Evolutionary conservation across 768 basidiomycete genomes (phyloP).

Genomic region (Boletus speciosus): DNA sequence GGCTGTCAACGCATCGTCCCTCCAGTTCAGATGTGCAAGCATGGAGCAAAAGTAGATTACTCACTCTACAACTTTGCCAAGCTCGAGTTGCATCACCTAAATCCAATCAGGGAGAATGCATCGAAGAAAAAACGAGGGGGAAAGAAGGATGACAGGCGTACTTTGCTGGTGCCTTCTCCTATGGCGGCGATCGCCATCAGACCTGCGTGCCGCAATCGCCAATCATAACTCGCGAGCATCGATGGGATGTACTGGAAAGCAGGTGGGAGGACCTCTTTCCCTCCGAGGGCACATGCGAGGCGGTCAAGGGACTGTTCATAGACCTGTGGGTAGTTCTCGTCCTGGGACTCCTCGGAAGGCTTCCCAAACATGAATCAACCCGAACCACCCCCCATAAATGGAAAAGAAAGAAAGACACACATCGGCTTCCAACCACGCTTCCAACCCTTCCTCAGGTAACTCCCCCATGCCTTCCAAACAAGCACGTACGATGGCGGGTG

Average conservation of each 20-base stretch:
- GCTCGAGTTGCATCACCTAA: constrained; percentile 75
- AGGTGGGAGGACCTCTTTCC: constrained; percentile 68
- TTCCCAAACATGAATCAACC: constrained; percentile 25
- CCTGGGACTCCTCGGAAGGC: constrained; percentile 61
- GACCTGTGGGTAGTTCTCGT: constrained; percentile 64
- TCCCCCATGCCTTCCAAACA: constrained; percentile 84
- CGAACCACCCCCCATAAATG: background rate
- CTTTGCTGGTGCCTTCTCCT: constrained; percentile 79
- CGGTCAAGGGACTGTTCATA: constrained; percentile 85
- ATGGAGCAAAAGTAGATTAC: constrained; percentile 20
- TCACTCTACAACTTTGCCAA: constrained; percentile 79
- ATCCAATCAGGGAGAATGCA: background rate
- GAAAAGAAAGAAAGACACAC: constrained; percentile 43
- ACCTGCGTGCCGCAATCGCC: constrained; percentile 82
- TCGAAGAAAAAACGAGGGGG: background rate
- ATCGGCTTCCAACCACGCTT: constrained; percentile 70
- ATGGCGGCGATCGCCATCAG: constrained; percentile 85
- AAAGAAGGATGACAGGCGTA: constrained; percentile 19
- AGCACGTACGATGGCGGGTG: constrained; percentile 62
- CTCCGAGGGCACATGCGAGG: constrained; percentile 76
- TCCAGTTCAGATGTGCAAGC: background rate
- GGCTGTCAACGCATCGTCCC: constrained; percentile 34
- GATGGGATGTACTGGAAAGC: constrained; percentile 82
- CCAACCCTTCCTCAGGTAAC: constrained; percentile 57
- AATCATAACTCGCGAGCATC: constrained; percentile 79